phyloP scores from a whole-genome alignment of 441 rosid species.

The Gossypium davidsonii region DNA sequence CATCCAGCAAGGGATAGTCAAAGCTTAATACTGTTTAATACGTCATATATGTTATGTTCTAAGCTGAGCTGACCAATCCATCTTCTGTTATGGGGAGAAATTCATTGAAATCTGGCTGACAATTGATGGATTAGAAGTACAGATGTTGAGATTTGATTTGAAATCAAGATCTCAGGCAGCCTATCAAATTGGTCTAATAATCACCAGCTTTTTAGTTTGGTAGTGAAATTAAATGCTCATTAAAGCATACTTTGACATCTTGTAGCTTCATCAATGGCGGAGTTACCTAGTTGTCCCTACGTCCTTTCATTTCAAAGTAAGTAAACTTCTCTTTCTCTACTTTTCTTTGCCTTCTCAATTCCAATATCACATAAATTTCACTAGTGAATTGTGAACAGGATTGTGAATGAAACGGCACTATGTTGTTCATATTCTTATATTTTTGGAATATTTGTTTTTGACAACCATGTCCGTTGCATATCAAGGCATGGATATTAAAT shows the following conservation, averaged over 20 bases:
- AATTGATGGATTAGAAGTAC: not conserved
- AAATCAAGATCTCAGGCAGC: slow-evolving; percentile 12
- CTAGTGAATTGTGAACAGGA: not conserved
- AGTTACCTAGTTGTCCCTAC: not conserved
- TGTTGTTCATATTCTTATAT: not conserved
- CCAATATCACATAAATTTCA: slow-evolving; percentile 13
- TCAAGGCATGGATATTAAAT: not conserved
- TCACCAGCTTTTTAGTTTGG: not conserved
- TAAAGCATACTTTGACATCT: slow-evolving; percentile 6
- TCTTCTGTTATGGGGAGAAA: not conserved
- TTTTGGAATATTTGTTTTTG: not conserved
- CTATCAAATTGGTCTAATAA: slow-evolving; percentile 11
- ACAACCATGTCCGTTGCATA: not conserved
- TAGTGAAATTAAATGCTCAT: slow-evolving; percentile 1
- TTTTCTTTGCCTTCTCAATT: not conserved
- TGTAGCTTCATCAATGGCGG: slow-evolving; percentile 4
- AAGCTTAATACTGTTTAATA: slow-evolving; percentile 8
- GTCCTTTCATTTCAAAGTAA: not conserved
- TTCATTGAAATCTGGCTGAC: slow-evolving; percentile 2
- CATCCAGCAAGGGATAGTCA: slow-evolving; percentile 5
- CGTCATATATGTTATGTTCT: not conserved
- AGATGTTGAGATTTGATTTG: slow-evolving; percentile 2
- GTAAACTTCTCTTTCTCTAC: not conserved
- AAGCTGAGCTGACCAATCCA: not conserved
- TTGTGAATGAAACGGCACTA: slow-evolving; percentile 8